Conservation (phyloP, 768 basidiomycete genomes). For the Daedalea quercina region DNA sequence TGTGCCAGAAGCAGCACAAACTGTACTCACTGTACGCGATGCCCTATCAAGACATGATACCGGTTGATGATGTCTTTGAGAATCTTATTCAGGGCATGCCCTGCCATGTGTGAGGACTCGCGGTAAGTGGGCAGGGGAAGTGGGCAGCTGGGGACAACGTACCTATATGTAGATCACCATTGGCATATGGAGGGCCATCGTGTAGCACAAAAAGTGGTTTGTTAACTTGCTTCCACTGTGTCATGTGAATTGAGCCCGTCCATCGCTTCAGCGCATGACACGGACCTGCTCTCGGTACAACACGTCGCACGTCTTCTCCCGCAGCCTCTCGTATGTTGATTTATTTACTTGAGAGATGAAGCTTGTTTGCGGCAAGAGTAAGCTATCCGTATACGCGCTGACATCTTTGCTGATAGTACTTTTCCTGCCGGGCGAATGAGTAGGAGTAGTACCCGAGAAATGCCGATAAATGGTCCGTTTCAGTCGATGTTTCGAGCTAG, state of each 20-base stretch:
- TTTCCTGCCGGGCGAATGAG: neutral
- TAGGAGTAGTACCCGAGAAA: neutral
- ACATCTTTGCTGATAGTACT: constrained; percentile 18
- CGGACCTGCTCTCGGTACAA: constrained; percentile 77
- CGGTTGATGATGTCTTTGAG: constrained; percentile 94
- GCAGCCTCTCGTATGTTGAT: constrained; percentile 54
- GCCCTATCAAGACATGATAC: constrained; percentile 72
- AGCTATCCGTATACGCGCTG: constrained; percentile 44
- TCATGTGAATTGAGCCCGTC: constrained; percentile 1
- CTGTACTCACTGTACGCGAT: constrained; percentile 69
- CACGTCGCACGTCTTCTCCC: constrained; percentile 57
- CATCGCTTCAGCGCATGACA: constrained; percentile 11
- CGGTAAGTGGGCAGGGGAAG: no score
- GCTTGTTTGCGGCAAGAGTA: constrained; percentile 75
- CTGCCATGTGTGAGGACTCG: constrained; percentile 37
- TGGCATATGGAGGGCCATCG: constrained; percentile 97
- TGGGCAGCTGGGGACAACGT: constrained; percentile 5
- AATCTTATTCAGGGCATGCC: constrained; percentile 94
- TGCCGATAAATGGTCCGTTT: neutral
- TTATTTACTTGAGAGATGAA: constrained; percentile 73
- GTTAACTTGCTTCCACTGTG: constrained; percentile 56
- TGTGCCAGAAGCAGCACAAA: neutral
- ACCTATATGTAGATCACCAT: constrained; percentile 96
- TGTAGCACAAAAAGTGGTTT: constrained; percentile 80
- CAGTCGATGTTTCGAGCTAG: neutral